Evolutionary conservation across 2,329 filamentous ascomycete species (phyloP), one percentile per base, ranked within the genome.

Genomic region (Corynespora cassiicola): DNA sequence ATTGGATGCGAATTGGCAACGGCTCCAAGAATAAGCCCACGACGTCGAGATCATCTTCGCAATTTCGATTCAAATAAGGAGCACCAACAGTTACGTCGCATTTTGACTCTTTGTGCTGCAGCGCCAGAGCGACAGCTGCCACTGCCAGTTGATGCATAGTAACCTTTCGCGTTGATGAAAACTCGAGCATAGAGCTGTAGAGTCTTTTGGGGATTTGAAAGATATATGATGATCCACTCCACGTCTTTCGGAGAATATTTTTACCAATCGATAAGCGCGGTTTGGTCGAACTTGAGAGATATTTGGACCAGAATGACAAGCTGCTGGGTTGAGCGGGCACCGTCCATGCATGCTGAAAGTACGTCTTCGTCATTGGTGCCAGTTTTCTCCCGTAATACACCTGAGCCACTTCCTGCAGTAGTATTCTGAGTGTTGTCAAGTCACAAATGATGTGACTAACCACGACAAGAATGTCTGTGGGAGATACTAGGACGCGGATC

Each of bases 371-470:
- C 9, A 28, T 18, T 11, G 23, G 7, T 15, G 10, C 14, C 29
- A 33, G 17, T 10, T 31, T 24, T n/a, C 12, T 19, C 14, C 39
- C 46, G 17, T 42, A 36, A 33, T 64, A 67, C 4, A 46, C 7
- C 4, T 28, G 24, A 2, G 36, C 31, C 7, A 61, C 53, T 27
- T 69, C 63, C 6, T 39, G 25, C 6, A 68, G 42, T 2, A 69
- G 28, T 9, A 54, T 37, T 6, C 45, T 22, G 1, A 69, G 39
- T 3, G 66, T 46, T 4, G 63, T 67, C 5, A 58, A 47, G 39
- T 70, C 66, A 33, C 53, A 56, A 7, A 70, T 53, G 30, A 70
- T 67, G 36, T 70, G 66, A 19, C 53, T 59, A 27, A 54, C 33
- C 2, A 55, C 36, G 12, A 61, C 43, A 4, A 65, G 21, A 3